Base-by-base conservation (phyloP, 805 yeast species). In the Vanderwaltozyma yarrowii region DNA sequence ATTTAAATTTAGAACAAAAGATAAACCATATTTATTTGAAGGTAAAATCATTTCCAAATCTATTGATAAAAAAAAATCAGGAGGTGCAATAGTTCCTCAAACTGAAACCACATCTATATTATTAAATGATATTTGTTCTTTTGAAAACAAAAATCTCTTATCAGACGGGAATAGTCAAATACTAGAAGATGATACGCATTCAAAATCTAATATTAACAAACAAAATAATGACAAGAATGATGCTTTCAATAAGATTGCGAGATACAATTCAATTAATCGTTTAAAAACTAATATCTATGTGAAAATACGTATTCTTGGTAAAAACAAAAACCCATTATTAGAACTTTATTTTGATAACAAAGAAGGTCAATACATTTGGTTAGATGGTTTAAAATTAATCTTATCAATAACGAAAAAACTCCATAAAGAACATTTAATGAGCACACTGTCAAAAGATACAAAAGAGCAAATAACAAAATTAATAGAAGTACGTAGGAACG, bases 311-410 rank as follows among this genome's bases (percentile, higher is more conserved):
- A 54, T 80, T 15, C 43, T 67, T 11, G 75, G 67, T 46, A 51
- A 67, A 47, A 52, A 58, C 27, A 60, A 60, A 26, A 66, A 68
- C 30, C 51, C 61, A 15, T 45, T 76, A 10, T 65, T 83, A 39
- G 56, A 67, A n/a, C 79, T 83, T 49, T 83, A 70, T 52, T 73
- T 83, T 12, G 88, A 81, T 41, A 78, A 84, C 1, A 71, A 72
- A 45, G 84, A 79, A 34, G 70, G 74, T 35, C 75, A 80, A 31
- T 74, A 72, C 38, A 73, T 78, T 7, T 85, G 94, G 94, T 62
- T 80, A 26, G 94, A 85, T 59, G 95, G 94, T 0, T 56, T 84
- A 38, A 75, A 74, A 49, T 61, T 76, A 52, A 51, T 75, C 26
- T 61, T 68, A 16, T 37, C 65, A 50, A 36, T 42, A 7, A 17